Evolutionary conservation across 306 rosid genomes (phyloP), one percentile per base, ranked within the genome.

Genomic region (Dalbergia oliveri): DNA sequence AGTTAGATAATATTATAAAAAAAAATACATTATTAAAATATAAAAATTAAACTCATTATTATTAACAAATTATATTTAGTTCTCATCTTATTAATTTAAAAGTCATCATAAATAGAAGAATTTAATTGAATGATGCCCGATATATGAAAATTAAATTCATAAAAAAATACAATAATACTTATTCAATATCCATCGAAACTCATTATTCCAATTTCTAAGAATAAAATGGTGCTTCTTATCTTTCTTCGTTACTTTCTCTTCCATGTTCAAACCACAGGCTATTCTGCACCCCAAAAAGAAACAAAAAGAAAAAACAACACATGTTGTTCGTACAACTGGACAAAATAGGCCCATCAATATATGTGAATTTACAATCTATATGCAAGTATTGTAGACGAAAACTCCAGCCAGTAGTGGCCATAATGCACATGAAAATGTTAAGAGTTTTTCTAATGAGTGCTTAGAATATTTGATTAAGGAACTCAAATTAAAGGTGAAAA

Each of bases 291-390:
- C 59, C 15, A 15, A 4, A 54, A 5, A n/a, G 14, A 8, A 57
- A 1, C 10, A 16, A 19, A 21, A 58, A 3, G 21, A 21, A 23
- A 21, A 58, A 21, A 58, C 13, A 19, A 15, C 58, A 41, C 75
- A 43, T 43, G 75, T 65, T 81, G 71, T 59, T 85, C 83, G 79
- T 69, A 19, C 79, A 78, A 78, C 37, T 49, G 71, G 82, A 82
- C 86, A 82, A 85, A 72, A 73, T 11, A 67, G 14, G 19, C 47
- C 34, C 77, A 44, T 81, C 63, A 34, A 78, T 16, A 12, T 15
- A 11, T 39, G 26, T 33, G 67, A 31, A 51, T 37, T 64, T 82
- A 23, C 65, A n/a, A 10, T 62, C 51, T 50, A 51, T 51, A 47
- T 66, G 72, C 6, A 69, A 39, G 72, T 12, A 15, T 14, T 14